Base-by-base conservation (phyloP, 2,329 filamentous ascomycete genomes). In the Emergomyces orientalis region DNA sequence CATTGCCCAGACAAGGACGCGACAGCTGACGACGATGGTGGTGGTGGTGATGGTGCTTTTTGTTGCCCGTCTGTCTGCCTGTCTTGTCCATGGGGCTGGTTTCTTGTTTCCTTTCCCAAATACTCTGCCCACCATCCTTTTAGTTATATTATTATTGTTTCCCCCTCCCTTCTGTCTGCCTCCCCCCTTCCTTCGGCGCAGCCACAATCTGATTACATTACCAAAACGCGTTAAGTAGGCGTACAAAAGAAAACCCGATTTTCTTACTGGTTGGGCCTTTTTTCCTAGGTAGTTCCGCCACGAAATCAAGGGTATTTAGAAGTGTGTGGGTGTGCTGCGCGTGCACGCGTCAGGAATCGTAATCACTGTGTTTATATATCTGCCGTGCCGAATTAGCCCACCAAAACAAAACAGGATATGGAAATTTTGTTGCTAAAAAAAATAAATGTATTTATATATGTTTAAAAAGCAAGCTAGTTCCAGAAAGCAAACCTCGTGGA, bases 401-500 rank as follows among this genome's bases (percentile, higher is more conserved):
- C 25, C 11, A 25, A 51, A 51, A 3, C 11, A 27, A 25, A 19
- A 37, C 17, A 37, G 22, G 13, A 32, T 37, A 45, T 22, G 43
- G 43, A 17, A 13, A 41, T 17, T 37, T 37, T 37, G 34, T 6
- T 13, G 8, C 34, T 14, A 6, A 47, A 22, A 25, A 2, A 14
- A 19, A 52, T 52, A 14, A 30, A 27, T 32, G 4, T 52, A 52
- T 52, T 32, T 30, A 52, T 52, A 19, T 2, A 19, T 8, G 5
- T 30, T 19, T 14, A 52, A 54, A 54, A 60, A 54, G n/a, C 37
- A 60, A 41, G 25, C 45, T 52, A 60, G 49, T 60, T 52, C 30
- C 59, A 54, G 34, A 41, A 41, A 32, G 13, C 47, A 60, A 60
- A 60, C 72, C 73, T 73, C 68, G 69, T 73, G 67, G 70, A 72